Evolutionary conservation across 805 yeast genomes (phyloP), one percentile per base, ranked within the genome.

Genomic region (Scheffersomyces ergatensis): DNA sequence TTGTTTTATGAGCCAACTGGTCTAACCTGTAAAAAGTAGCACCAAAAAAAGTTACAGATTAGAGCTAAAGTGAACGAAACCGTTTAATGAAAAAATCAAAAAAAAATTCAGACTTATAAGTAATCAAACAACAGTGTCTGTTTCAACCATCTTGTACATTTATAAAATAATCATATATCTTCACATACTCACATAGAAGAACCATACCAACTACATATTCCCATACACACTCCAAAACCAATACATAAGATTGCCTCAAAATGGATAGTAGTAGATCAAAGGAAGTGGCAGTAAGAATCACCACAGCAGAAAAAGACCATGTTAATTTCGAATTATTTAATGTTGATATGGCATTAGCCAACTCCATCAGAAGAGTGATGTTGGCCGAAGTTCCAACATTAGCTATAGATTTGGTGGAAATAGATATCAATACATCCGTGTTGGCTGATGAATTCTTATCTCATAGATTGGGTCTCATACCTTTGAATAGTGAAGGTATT

Each of bases 361-460:
- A 93, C 73, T 86, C 98, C 13, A 52, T 93, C 29, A 78, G 99
- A 53, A 76, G 99, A 61, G 81, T 85, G 31, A 90, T 93, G 88
- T 72, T 93, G 46, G 90, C 97, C 2, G 99, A 93, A 64, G 93
- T 93, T 42, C 99, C 99, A 25, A 93, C 99, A 0, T 69, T 93
- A 49, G 97, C 99, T 39, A 89, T 93, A 43, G 99, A 93, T 58
- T 78, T 92, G 47, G 99, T 93, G 35, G 98, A 93, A 60, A 85
- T 93, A 48, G 95, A 89, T 57, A 81, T 78, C 36, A 93, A 93
- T 67, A 89, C 98, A 1, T 83, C 96, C 11, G 99, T 93, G 16
- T 70, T 93, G 45, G 98, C 99, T 2, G 99, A 93, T 63, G 99
- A 93, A 65, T 93, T 93, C 59, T 78, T 93, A 44, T 82, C 97